A percentile compares a stretch with the other conserved stretches of the same genome.
Conservation (phyloP, 371 early-diverging fungal genomes). For the Umbelopsis sp. region DNA sequence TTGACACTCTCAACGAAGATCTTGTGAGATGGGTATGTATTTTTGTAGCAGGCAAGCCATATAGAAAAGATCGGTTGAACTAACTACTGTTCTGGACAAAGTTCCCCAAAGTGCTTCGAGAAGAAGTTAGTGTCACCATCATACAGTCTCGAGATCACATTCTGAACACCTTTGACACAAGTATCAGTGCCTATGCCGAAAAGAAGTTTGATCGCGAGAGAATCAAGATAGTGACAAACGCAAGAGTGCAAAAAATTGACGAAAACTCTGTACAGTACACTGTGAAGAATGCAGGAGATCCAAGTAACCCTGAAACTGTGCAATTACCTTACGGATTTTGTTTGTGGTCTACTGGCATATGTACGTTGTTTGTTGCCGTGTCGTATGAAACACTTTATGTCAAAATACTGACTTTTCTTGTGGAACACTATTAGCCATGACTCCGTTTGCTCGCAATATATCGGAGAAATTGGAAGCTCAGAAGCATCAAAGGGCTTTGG, state of each 20-base stretch:
- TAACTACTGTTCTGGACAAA: conserved; percentile 11
- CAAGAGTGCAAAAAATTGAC: conserved; percentile 70
- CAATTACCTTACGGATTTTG: conserved; percentile 73
- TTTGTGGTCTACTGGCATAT: conserved; percentile 89
- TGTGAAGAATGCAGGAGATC: conserved; percentile 31
- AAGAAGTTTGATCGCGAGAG: conserved; percentile 73
- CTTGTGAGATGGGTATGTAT: conserved; percentile 64
- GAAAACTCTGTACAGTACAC: conserved; percentile 51
- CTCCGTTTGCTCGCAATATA: conserved; percentile 62
- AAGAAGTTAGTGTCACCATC: conserved; percentile 70
- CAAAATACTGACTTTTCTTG: not conserved
- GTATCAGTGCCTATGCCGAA: conserved; percentile 70
- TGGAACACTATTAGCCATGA: conserved; percentile 49
- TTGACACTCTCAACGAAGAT: conserved; percentile 86
- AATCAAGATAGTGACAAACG: conserved; percentile 74
- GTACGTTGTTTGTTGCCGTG: conserved; percentile 30
- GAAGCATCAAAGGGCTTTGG: conserved; percentile 65
- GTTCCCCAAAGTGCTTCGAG: conserved; percentile 64
- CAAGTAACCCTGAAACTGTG: conserved; percentile 20
- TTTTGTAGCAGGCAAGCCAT: no score
- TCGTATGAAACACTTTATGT: not conserved
- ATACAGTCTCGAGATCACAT: conserved; percentile 82
- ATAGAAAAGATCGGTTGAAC: no score
- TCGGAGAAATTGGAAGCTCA: conserved; percentile 57
- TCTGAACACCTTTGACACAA: conserved; percentile 79